Percentiles rank a stretch among this genome's conserved stretches.
These are phyloP conservation scores for Ustilago tritici DNA, from an alignment of 1,284 basidiomycete species.

Conservation along the genomic window DNA sequence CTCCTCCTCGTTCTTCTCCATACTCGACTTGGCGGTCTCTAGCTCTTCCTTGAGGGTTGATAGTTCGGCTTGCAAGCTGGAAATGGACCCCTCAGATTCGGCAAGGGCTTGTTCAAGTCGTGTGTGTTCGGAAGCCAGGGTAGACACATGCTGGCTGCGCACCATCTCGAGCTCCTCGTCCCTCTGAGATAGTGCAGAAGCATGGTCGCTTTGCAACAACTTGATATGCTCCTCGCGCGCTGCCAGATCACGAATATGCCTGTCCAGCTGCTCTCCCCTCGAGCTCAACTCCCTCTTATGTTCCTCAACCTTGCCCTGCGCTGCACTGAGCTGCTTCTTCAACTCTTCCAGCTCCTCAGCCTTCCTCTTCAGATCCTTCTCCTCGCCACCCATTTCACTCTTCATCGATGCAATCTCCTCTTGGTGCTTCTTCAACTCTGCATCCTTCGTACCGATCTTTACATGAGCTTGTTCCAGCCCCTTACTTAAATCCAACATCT, in stretches of 20 bases:
- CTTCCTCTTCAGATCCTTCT: slow-evolving; percentile 1
- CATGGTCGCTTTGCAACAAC: slow-evolving; percentile 12
- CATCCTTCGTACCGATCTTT: slow-evolving; percentile 23
- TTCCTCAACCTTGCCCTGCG: slow-evolving; percentile 15
- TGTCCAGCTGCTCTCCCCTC: slow-evolving; percentile 8
- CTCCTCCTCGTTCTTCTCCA: slow-evolving; percentile 15
- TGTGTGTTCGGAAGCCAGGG: slow-evolving; percentile 18
- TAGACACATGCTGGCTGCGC: slow-evolving; percentile 16
- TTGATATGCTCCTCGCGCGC: slow-evolving; percentile 27
- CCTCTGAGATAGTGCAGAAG: slow-evolving; percentile 14
- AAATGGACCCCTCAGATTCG: slow-evolving; percentile 15
- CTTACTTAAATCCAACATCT: slow-evolving; percentile 43
- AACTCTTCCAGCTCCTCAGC: slow-evolving; percentile 4
- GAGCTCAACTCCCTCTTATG: not conserved
- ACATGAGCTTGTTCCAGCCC: slow-evolving; percentile 21
- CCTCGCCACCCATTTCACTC: not conserved
- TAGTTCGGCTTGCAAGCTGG: slow-evolving; percentile 15
- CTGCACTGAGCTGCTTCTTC: slow-evolving; percentile 12
- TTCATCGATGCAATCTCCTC: slow-evolving; percentile 10
- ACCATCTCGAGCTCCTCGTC: slow-evolving; percentile 10
- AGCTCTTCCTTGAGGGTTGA: slow-evolving; percentile 16
- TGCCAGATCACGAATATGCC: slow-evolving; percentile 6
- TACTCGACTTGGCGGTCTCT: slow-evolving; percentile 1
- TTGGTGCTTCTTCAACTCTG: slow-evolving; percentile 18
- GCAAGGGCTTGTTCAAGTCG: slow-evolving; percentile 18